These are phyloP conservation scores for Canavalia gladiata DNA, from an alignment of 306 rosid species.

Conservation along the genomic window DNA sequence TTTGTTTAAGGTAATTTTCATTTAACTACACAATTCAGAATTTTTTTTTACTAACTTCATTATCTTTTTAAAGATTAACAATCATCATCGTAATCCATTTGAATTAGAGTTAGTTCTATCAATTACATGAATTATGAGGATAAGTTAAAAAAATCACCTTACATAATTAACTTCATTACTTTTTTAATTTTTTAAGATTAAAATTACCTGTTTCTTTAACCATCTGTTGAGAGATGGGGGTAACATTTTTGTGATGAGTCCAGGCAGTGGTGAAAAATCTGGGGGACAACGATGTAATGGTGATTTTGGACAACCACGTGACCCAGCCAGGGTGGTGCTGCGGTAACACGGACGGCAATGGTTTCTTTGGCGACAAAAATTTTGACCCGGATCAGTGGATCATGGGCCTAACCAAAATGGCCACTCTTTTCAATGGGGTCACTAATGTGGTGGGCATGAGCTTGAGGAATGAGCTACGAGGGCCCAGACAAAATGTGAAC, in stretches of 20 bases:
- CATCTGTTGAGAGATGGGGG: not conserved
- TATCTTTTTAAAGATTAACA: no score
- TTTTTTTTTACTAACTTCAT: no score
- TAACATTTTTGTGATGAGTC: not conserved
- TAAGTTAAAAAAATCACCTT: no score
- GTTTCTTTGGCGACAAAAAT: conserved; percentile 75
- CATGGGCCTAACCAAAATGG: conserved; percentile 75
- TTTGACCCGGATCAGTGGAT: conserved; percentile 76
- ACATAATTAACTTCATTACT: no score
- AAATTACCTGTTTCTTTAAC: not conserved
- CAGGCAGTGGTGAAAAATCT: conserved; percentile 77
- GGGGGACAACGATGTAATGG: conserved; percentile 72
- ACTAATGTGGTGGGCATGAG: conserved; percentile 77
- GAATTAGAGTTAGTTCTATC: no score
- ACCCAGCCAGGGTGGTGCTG: conserved; percentile 91
- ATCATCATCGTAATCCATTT: no score
- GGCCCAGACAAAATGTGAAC: conserved; percentile 70
- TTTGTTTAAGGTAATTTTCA: no score
- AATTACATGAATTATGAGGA: no score
- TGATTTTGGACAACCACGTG: conserved; percentile 80
- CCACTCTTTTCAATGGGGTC: conserved; percentile 67
- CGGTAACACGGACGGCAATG: conserved; percentile 70
- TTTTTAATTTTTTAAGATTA: no score
- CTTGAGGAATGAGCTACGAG: conserved; percentile 89
- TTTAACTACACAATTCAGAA: no score